Base-by-base conservation (phyloP, 176 grass and related monocot genomes). In the Raddia guianensis region DNA sequence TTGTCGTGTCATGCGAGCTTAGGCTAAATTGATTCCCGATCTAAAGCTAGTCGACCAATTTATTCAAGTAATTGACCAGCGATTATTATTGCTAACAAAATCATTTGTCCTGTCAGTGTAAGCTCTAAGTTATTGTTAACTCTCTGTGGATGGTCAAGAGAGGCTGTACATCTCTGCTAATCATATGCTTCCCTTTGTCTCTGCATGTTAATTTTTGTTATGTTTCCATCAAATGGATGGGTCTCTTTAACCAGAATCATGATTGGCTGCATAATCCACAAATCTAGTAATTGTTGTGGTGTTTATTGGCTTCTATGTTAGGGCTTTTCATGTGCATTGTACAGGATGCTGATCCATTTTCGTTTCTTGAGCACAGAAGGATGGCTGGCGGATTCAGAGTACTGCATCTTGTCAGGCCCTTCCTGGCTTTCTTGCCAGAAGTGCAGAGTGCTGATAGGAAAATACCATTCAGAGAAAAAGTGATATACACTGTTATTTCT, bases 381-480 rank as follows among this genome's bases (percentile, higher is more conserved):
- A 91, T 94, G 91, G 91, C 88, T 63, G 88, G 91, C 0, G 88
- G 88, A 16, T 91, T 94, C 62, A 49, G 91, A 58, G 91, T 90
- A 16, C 80, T 93, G 56, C 85, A 93, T 65, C 91, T 93, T 51
- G 91, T 93, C 68, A 86, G 88, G 80, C 91, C 91, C 37, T 93
- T 93, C 76, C 49, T 93, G 69, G 85, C 91, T 45, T 93, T 93
- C 82, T 64, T 93, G 91, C 91, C 86, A 11, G 91, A 93, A 83
- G 91, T 93, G 6, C 91, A 93, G 72, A 90, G 83, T 86, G 88
- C 88, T 72, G 88, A 93, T 45, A 82, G 88, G 77, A 93, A 88
- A 83, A 91, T 93, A 76, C 85, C 91, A 83, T 93, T 93, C 13
- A 88, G 88, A 51, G 91, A 93, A 80, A 93, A 93, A 85, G 87